A percentile compares a stretch with the other conserved stretches of the same genome.
These are phyloP conservation scores for Phytophthora citrophthora DNA, from an alignment of 352 stramenopile species.

Conservation along the genomic window DNA sequence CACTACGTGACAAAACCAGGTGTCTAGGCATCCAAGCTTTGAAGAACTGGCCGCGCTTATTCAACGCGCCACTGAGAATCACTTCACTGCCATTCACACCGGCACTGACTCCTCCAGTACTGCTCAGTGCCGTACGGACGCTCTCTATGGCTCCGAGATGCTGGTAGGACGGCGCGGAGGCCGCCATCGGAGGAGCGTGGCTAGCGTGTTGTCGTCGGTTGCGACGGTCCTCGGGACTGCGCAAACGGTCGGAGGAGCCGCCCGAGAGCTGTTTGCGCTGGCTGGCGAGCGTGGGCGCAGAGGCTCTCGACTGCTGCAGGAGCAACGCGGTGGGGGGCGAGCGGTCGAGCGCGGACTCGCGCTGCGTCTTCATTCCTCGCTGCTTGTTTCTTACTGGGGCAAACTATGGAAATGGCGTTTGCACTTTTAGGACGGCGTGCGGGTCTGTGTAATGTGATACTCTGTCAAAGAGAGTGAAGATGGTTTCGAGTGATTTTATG, in stretches of 20 bases:
- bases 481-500: too few relatives aligned
- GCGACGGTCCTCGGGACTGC: slow-evolving; percentile 16
- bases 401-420: slow-evolving; percentile 30
- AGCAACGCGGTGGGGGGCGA: slow-evolving; percentile 17
- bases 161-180: slow-evolving; percentile 21
- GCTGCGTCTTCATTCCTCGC: slow-evolving; percentile 22
- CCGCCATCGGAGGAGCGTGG: background rate
- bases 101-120: slow-evolving; percentile 13
- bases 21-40: slow-evolving; percentile 76
- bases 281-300: slow-evolving; percentile 12
- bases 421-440: background rate
- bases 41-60: slow-evolving; percentile 79
- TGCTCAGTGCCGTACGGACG: slow-evolving; percentile 35
- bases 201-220: slow-evolving; percentile 7
- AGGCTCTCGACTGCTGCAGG: slow-evolving; percentile 25
- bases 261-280: slow-evolving; percentile 22
- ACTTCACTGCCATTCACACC: slow-evolving; percentile 40
- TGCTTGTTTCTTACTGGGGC: slow-evolving; percentile 5
- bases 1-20: slow-evolving; percentile 65
- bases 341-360: slow-evolving; percentile 13
- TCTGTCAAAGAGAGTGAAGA: too few relatives aligned
- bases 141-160: slow-evolving; percentile 43
- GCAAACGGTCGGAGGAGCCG: slow-evolving; percentile 19
- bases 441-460: too few relatives aligned
- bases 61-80: slow-evolving; percentile 63